Evolutionary conservation across 345 rosid genomes (phyloP).

Genomic region (Camelina laxa): DNA sequence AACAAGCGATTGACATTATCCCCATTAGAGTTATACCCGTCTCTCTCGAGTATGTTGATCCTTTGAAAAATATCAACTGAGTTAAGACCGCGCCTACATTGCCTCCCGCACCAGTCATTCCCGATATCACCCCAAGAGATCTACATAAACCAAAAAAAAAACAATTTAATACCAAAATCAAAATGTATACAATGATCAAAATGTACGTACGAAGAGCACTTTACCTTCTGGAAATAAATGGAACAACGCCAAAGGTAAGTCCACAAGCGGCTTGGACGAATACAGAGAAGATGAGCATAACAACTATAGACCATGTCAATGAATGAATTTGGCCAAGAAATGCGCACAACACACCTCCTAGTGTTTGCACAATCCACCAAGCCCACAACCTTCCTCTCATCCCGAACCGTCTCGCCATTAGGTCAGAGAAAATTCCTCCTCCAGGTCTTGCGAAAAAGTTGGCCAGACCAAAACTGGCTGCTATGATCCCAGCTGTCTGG

Average conservation of each 20-base stretch:
- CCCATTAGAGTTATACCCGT: conserved; percentile 84
- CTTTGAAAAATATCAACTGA: conserved; percentile 82
- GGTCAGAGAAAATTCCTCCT: conserved; percentile 77
- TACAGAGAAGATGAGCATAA: conserved; percentile 76
- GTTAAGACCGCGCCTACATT: conserved; percentile 87
- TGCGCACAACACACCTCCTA: conserved; percentile 73
- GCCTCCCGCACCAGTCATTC: conserved; percentile 94
- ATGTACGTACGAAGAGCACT: not conserved
- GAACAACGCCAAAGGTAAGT: conserved; percentile 88
- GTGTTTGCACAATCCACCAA: conserved; percentile 74
- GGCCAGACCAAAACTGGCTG: conserved; percentile 89
- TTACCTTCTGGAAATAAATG: conserved; percentile 85
- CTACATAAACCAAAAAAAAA: conserved; percentile 41
- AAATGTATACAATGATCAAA: too few relatives aligned
- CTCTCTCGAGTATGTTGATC: conserved; percentile 77
- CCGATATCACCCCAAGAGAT: conserved; percentile 82
- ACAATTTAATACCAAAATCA: not conserved
- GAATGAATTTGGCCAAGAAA: conserved; percentile 59
- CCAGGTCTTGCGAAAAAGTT: conserved; percentile 75
- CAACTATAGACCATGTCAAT: conserved; percentile 53
- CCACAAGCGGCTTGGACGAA: conserved; percentile 92
- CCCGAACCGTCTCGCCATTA: conserved; percentile 64
- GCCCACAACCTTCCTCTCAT: conserved; percentile 94
- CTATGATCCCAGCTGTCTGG: conserved; percentile 82
- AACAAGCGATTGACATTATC: conserved; percentile 72